Evolutionary conservation across 495 filamentous ascomycete species (phyloP), one percentile per base, ranked within the genome.

Genomic region (Halenospora varia): DNA sequence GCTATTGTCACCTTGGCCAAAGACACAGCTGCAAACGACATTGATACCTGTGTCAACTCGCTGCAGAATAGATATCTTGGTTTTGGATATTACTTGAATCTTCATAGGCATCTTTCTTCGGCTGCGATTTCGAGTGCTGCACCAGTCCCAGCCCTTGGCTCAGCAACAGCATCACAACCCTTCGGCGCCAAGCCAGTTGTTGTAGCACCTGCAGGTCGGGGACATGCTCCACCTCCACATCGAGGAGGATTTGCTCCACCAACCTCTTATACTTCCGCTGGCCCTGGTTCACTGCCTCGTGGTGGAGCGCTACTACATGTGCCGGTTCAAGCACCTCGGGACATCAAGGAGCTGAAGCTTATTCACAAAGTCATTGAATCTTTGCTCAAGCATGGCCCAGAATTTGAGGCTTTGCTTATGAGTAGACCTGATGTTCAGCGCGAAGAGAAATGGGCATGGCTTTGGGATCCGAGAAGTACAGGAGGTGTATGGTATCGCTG

Each of bases 351-450:
- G 62, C 73, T 97, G 2, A 84, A 83, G 46, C 74, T 95, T 29
- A 96, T 99, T 51, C 92, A 99, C 71, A 91, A 85, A 65, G 90
- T 92, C 0, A 73, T 96, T 29, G 94, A 97, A 62, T 75, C 75
- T 3, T 75, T 97, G 1, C 65, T 96, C 19, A 82, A 82, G 10
- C 82, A 91, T 60, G 92, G 92, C 0, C 87, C 88, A 0, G 89
- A 95, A 68, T 96, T 97, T 55, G 94, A 99, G 66, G 92, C 92
- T 3, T 77, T 96, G 1, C 81, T 99, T 2, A 97, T 97, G 94
- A 87, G 82, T 35, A 77, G 86, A 17, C 84, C 83, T 0, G 83
- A 88, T 39, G 88, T 97, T 1, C 89, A 93, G 60, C 76, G 72
- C 22, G 88, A 96, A 39, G 88, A 93, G 62, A 92, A 86, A 66